Evolutionary conservation across 495 filamentous ascomycete genomes (phyloP), one percentile per base, ranked within the genome.

Genomic region (Bacidia rubella): DNA sequence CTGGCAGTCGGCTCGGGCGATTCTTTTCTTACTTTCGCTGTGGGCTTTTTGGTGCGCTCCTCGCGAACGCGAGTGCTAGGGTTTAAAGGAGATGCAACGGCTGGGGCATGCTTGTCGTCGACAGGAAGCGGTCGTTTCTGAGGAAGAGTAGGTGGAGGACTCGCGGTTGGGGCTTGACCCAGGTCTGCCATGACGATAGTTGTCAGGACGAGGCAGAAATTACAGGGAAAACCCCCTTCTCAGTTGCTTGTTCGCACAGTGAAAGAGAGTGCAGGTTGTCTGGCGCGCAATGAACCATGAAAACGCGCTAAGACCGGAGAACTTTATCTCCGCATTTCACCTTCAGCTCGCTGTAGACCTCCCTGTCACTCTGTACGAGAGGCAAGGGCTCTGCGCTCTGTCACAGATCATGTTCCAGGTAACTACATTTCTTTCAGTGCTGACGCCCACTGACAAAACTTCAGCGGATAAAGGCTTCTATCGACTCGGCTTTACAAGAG

Each of bases 401-500:
- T 44, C 15, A 17, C 41, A 44, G 20, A 44, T 17, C 57, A 75
- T 75, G 72, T 74, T 76, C 53, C 72, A 74, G 57, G 74, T 77
- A 63, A 20, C 64, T 54, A 23, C 43, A 43, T 40, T 42, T 17
- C 46, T 54, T 26, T 26, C 26, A 38, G 45, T 25, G 27, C 40
- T 12, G 29, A 51, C 7, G 24, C 32, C 59, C 44, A 60, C 58
- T 54, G 32, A 52, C 39, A 11, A 23, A 47, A n/a, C 29, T 35
- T 40, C 63, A 95, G 87, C 82, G 87, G 68, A 66, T 95, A 60
- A 88, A 87, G 72, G 84, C 83, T 55, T 84, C 85, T 48, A 85
- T 94, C 61, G 87, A 95, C 63, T 79, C 79, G 57, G 79, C 81
- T 58, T 89, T 95, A 56, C 84, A 87, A 57, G 86, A 95, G 69